Evolutionary conservation across 2,329 filamentous ascomycete species (phyloP).

Genomic region (Arthroderma sp.): DNA sequence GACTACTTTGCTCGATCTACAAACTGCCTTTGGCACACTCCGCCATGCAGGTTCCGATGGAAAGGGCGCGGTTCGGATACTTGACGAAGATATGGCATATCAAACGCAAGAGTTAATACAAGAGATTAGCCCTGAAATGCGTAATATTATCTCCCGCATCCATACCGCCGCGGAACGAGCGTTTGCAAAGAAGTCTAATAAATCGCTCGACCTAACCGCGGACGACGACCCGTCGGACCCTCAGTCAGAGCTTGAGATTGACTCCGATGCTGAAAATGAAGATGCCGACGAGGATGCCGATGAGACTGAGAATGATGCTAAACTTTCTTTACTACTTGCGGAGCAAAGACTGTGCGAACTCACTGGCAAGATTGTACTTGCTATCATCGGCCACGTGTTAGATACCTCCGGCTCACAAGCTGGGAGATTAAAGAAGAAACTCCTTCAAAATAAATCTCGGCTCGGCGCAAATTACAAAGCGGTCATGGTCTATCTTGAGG

Average conservation of each 20-base stretch:
- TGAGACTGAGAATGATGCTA: constrained; percentile 30
- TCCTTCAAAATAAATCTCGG: constrained; percentile 66
- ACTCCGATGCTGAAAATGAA: constrained; percentile 30
- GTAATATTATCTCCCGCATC: constrained; percentile 57
- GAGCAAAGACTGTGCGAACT: constrained; percentile 80
- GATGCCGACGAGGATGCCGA: constrained; percentile 12
- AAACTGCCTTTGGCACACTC: constrained; percentile 65
- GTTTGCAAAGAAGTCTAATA: constrained; percentile 54
- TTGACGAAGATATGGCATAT: constrained; percentile 36
- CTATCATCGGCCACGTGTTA: constrained; percentile 60
- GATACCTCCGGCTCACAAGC: constrained; percentile 49
- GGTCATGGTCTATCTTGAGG: constrained; percentile 67
- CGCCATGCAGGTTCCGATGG: constrained; percentile 35
- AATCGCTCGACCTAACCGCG: constrained; percentile 25
- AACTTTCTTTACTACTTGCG: constrained; percentile 54
- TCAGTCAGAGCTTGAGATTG: constrained; percentile 46
- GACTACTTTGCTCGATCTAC: constrained; percentile 66
- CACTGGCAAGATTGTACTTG: constrained; percentile 70
- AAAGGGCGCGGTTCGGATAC: constrained; percentile 28
- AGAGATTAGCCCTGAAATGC: constrained; percentile 51
- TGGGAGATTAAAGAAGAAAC: constrained; percentile 53
- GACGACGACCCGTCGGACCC: constrained; percentile 54
- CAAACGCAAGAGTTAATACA: constrained; percentile 52
- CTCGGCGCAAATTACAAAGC: constrained; percentile 79
- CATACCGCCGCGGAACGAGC: constrained; percentile 65